A percentile compares a stretch with the other conserved stretches of the same genome.
Evolutionary conservation across 108 stramenopile genomes (phyloP).

Genomic region (Stephanodiscus triporus): DNA sequence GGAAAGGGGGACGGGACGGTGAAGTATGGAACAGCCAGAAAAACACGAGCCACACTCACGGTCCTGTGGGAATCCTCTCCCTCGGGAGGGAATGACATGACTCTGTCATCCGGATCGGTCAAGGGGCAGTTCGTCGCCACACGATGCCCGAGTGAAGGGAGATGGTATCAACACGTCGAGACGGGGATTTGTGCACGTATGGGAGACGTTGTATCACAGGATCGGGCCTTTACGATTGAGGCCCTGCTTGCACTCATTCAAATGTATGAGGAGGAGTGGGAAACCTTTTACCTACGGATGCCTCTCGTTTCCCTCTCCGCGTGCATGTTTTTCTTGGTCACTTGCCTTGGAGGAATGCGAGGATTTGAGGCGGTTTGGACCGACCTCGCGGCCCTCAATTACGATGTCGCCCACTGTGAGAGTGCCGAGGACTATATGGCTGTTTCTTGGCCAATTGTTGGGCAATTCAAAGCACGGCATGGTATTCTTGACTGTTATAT

Average conservation of each 20-base stretch:
- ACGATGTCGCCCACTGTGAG: no score
- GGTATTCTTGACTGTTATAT: not conserved
- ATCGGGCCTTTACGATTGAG: slow-evolving; percentile 32
- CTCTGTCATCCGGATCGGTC: no score
- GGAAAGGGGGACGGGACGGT: no score
- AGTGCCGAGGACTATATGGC: not conserved
- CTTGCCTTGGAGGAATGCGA: slow-evolving; percentile 15
- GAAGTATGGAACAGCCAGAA: no score
- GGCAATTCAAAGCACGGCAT: no score
- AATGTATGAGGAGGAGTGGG: slow-evolving; percentile 25
- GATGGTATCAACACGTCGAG: slow-evolving; percentile 39
- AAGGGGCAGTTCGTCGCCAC: slow-evolving; percentile 25
- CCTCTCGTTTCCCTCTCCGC: not conserved
- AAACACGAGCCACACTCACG: no score
- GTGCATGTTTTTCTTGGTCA: no score
- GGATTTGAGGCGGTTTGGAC: slow-evolving; percentile 2
- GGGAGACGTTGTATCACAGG: no score
- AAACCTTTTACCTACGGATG: not conserved
- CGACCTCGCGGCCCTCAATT: no score
- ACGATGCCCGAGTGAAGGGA: slow-evolving; percentile 12
- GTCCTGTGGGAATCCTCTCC: no score
- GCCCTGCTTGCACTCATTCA: slow-evolving; percentile 7
- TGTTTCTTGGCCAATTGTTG: slow-evolving; percentile 19
- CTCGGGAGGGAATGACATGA: slow-evolving; percentile 7
- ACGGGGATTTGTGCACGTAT: no score